These are phyloP conservation scores for Dipodascus albidus DNA, from an alignment of 805 yeast species.

Conservation along the genomic window DNA sequence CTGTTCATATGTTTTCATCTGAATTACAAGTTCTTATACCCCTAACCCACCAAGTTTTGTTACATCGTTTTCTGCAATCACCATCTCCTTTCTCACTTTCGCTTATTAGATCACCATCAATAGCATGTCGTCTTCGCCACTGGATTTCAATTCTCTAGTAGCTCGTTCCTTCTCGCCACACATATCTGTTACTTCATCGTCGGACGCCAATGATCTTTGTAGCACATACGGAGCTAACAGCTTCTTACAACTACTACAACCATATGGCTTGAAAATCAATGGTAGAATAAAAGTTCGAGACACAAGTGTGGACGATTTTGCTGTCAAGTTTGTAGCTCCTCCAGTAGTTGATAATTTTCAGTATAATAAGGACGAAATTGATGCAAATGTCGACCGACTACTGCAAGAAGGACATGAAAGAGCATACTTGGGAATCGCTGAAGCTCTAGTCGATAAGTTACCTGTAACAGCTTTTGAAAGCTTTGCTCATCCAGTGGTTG, in stretches of 20 bases:
- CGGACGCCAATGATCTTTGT: conserved; percentile 34
- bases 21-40: no score
- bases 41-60: neutral
- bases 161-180: conserved; percentile 36
- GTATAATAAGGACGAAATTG: neutral
- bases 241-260: conserved; percentile 37
- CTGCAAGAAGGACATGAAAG: conserved; percentile 3
- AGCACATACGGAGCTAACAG: conserved; percentile 32
- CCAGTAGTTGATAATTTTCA: conserved; percentile 23
- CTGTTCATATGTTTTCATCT: no score
- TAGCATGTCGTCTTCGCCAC: neutral
- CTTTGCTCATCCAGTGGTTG: conserved; percentile 75
- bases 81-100: neutral
- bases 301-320: conserved; percentile 40
- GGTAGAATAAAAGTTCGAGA: conserved; percentile 40
- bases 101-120: neutral
- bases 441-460: conserved; percentile 46
- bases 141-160: conserved; percentile 13
- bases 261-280: conserved; percentile 44
- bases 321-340: conserved; percentile 41
- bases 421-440: conserved; percentile 42
- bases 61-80: neutral
- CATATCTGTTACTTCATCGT: conserved; percentile 38
- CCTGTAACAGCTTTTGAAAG: conserved; percentile 69
- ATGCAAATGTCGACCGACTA: conserved; percentile 23